Evolutionary conservation across 805 yeast species (phyloP).

Genomic region (Kuraishia cidri): DNA sequence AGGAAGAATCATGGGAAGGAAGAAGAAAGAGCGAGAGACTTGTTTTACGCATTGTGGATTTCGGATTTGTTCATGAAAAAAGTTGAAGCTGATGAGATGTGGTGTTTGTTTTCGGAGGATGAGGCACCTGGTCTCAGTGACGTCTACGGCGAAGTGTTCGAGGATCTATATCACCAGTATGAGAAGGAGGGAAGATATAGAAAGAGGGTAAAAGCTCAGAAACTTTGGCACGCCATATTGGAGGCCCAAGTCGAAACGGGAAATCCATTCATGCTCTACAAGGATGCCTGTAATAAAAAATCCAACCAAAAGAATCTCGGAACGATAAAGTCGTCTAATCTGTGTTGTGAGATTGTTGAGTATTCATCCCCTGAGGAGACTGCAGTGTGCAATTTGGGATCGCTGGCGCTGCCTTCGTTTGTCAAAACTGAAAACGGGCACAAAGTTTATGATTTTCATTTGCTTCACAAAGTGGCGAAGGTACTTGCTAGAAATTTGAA

Average conservation of each 20-base stretch:
- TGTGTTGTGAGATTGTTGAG: slow-evolving; percentile 92
- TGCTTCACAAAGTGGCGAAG: slow-evolving; percentile 69
- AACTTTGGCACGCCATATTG: slow-evolving; percentile 81
- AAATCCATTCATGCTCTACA: slow-evolving; percentile 88
- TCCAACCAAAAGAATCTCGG: slow-evolving; percentile 92
- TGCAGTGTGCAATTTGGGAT: slow-evolving; percentile 93
- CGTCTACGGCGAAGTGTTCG: slow-evolving; percentile 79
- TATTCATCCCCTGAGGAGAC: slow-evolving; percentile 88
- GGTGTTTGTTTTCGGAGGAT: slow-evolving; percentile 89
- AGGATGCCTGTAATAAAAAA: slow-evolving; percentile 83
- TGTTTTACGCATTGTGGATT: slow-evolving; percentile 91
- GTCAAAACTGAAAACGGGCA: slow-evolving; percentile 35
- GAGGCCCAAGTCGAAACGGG: slow-evolving; percentile 97
- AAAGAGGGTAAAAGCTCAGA: slow-evolving; percentile 72
- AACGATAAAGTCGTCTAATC: slow-evolving; percentile 82
- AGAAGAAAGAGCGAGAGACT: slow-evolving; percentile 86
- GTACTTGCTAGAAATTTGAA: slow-evolving; percentile 74
- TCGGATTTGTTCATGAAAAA: slow-evolving; percentile 92
- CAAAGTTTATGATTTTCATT: slow-evolving; percentile 56
- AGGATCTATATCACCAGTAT: slow-evolving; percentile 57
- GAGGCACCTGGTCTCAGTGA: slow-evolving; percentile 83
- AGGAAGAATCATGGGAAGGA: slow-evolving; percentile 94
- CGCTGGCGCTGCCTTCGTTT: slow-evolving; percentile 80
- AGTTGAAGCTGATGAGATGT: slow-evolving; percentile 67
- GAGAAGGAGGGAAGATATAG: slow-evolving; percentile 62